A percentile compares a stretch with the other conserved stretches of the same genome.
These are phyloP conservation scores for Cadophora sp. DNA, from an alignment of 2,329 filamentous ascomycete species.

Conservation along the genomic window DNA sequence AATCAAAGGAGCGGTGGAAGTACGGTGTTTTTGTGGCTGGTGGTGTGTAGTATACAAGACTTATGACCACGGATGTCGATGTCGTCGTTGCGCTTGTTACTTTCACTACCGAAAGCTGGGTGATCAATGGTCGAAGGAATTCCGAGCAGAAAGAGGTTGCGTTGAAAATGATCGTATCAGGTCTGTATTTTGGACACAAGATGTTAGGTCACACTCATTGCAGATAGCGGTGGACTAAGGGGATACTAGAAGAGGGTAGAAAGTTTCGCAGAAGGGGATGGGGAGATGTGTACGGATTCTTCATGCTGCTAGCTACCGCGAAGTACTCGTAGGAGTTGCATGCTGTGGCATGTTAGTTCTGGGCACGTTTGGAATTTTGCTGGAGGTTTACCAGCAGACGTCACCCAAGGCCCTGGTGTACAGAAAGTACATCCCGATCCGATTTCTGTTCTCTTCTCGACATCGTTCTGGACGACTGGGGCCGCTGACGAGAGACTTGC, in stretches of 20 bases:
- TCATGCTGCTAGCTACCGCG: conserved; percentile 31
- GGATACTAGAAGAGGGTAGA: too few relatives aligned
- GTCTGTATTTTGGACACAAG: conserved; percentile 6
- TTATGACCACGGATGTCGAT: conserved; percentile 19
- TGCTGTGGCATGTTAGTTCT: conserved; percentile 20
- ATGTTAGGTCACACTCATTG: too few relatives aligned
- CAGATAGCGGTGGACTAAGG: too few relatives aligned
- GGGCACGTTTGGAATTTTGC: background rate
- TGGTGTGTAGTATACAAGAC: conserved; percentile 20
- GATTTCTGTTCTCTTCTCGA: conserved; percentile 17
- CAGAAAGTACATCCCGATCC: conserved; percentile 26
- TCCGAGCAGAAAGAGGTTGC: conserved; percentile 29
- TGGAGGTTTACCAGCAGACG: conserved; percentile 14
- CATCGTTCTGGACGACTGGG: conserved; percentile 10
- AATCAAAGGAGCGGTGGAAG: too few relatives aligned
- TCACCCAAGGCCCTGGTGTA: conserved; percentile 23
- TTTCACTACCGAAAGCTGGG: conserved; percentile 21
- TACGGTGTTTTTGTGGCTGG: background rate
- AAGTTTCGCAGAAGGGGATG: too few relatives aligned
- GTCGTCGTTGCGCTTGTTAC: conserved; percentile 23
- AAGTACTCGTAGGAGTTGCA: conserved; percentile 27
- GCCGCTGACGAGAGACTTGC: background rate
- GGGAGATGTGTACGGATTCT: conserved; percentile 22
- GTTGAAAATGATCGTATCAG: conserved; percentile 20
- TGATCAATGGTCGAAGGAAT: conserved; percentile 26